phyloP scores from a whole-genome alignment of 345 rosid species.

The Pistacia integerrima region DNA sequence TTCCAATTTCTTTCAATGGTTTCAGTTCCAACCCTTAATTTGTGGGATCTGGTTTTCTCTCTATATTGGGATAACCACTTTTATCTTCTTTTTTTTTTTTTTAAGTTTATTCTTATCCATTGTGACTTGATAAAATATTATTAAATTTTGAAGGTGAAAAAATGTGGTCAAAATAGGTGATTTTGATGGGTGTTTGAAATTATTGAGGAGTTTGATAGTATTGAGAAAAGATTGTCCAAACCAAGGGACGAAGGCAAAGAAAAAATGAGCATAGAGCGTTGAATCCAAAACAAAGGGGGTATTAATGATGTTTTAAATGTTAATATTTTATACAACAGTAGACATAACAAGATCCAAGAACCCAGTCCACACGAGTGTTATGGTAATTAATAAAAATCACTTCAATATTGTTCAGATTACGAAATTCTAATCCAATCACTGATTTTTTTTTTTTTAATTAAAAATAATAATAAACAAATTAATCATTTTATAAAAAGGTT shows the following conservation, averaged over 20 bases:
- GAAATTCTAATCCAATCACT: too few species aligned
- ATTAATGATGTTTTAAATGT: slow-evolving; percentile 21
- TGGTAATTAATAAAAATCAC: too few species aligned
- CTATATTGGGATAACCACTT: slow-evolving; percentile 22
- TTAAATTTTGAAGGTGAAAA: slow-evolving; percentile 8
- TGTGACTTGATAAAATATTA: too few species aligned
- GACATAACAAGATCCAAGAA: too few species aligned
- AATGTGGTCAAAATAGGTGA: neutral
- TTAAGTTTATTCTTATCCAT: slow-evolving; percentile 20
- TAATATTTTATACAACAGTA: too few species aligned
- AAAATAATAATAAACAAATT: too few species aligned
- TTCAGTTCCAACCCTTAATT: slow-evolving; percentile 45
- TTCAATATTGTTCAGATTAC: too few species aligned
- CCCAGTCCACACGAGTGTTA: too few species aligned
- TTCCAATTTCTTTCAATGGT: slow-evolving; percentile 24
- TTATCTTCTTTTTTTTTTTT: neutral
- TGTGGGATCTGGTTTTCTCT: slow-evolving; percentile 36
- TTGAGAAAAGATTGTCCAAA: neutral
- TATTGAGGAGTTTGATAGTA: neutral
- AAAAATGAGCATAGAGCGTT: slow-evolving; percentile 21
- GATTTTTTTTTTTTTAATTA: too few species aligned
- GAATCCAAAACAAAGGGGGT: slow-evolving; percentile 31
- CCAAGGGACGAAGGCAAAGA: too few species aligned
- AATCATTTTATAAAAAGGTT: too few species aligned
- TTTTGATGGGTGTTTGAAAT: neutral